Evolutionary conservation across 345 rosid species (phyloP), one percentile per base, ranked within the genome.

Genomic region (Firmiana major): DNA sequence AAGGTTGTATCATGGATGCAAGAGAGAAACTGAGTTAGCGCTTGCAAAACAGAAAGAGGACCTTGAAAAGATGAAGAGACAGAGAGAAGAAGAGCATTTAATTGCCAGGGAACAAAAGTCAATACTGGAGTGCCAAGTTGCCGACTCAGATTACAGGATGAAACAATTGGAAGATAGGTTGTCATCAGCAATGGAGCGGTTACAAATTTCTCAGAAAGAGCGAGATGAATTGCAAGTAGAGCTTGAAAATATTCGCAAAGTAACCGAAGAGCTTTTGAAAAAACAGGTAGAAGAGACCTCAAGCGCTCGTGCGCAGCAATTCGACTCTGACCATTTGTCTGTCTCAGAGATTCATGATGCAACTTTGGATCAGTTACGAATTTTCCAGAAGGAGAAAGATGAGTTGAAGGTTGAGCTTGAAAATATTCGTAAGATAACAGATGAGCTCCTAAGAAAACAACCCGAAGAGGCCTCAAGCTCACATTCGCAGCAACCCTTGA

Each of bases 71-170:
- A 68, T 77, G 17, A 87, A 79, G 78, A 73, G 71, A 48, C 79
- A 74, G 79, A 79, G 79, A 68, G 88, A 90, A 74, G 84, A 88
- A 78, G 90, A 81, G 53, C 86, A 78, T 63, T 59, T 79, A 53
- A 74, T 49, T 74, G 79, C 83, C 24, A 10, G 4, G 7, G 75
- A 60, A 68, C 78, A 75, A 46, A 82, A 68, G 77, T 8, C 15
- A 12, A 42, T 54, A 24, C 42, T 67, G 62, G 81, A 79, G 46
- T 54, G 24, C 43, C 80, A 24, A 63, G 38, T 9, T 42, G 72
- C 76, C n/a, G 19, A 9, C 48, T 79, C 51, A 8, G 81, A 76
- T 13, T 16, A n/a, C 24, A 71, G 3, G 68, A 21, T 66, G 9
- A 71, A 36, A 7, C 77, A 83, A 24, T 63, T 86, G 67, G 73